Evolutionary conservation across 441 rosid genomes (phyloP).

Genomic region (Pelargonium exstipulatum): DNA sequence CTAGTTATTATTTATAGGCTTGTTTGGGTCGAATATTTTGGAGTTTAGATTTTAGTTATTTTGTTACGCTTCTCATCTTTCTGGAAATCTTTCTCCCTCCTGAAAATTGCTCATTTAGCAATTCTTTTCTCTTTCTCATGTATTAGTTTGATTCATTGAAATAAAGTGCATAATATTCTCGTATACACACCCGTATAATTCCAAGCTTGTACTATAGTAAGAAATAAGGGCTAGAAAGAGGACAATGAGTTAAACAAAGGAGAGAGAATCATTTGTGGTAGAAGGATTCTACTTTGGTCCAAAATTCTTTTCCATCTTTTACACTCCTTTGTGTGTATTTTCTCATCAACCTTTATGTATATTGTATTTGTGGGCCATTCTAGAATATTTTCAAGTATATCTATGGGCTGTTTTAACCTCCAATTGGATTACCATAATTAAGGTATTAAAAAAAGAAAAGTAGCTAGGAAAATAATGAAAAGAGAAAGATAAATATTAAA

Average conservation of each 20-base stretch:
- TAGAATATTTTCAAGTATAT: background rate
- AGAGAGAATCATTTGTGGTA: constrained; percentile 22
- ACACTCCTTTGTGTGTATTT: background rate
- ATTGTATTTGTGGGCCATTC: constrained; percentile 2
- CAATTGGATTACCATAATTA: background rate
- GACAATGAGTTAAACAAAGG: constrained; percentile 10
- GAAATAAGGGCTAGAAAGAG: background rate
- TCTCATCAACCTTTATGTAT: constrained; percentile 18
- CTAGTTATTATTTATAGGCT: too few relatives aligned
- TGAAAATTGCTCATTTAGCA: too few relatives aligned
- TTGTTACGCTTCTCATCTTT: too few relatives aligned
- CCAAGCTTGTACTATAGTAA: too few relatives aligned
- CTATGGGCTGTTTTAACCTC: constrained; percentile 19
- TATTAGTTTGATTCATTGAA: too few relatives aligned
- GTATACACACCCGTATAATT: too few relatives aligned
- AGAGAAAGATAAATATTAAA: background rate
- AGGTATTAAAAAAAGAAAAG: background rate
- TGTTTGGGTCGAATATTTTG: too few relatives aligned
- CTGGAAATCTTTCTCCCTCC: too few relatives aligned
- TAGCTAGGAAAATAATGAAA: background rate
- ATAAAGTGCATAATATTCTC: too few relatives aligned
- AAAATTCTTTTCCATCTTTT: constrained; percentile 21
- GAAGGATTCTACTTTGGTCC: constrained; percentile 29
- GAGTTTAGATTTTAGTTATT: too few relatives aligned
- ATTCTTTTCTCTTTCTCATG: too few relatives aligned